Percentiles rank a stretch among this genome's conserved stretches.
Evolutionary conservation across 768 basidiomycete species (phyloP).

Genomic region (Tylopilus plumbeoviolaceoides): DNA sequence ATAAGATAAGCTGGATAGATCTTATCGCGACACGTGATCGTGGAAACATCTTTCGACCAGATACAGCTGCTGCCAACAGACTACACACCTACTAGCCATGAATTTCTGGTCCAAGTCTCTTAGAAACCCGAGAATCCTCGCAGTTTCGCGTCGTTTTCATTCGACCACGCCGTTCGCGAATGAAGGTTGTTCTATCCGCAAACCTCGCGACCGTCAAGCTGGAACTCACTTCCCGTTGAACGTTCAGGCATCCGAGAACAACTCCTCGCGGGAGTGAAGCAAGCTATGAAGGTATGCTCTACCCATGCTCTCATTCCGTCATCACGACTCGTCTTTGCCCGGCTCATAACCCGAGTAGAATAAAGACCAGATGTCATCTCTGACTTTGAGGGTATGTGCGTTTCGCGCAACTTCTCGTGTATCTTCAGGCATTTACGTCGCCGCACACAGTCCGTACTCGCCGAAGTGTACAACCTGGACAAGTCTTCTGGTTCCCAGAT

Average conservation of each 20-base stretch:
- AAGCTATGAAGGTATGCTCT: slow-evolving; percentile 60
- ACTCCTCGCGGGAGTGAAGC: slow-evolving; percentile 53
- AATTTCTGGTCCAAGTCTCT: slow-evolving; percentile 8
- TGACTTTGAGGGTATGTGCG: slow-evolving; percentile 49
- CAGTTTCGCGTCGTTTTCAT: slow-evolving; percentile 7
- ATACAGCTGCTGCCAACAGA: too few relatives aligned
- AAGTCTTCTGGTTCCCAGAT: slow-evolving; percentile 46
- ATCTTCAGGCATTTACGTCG: neutral
- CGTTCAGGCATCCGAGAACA: slow-evolving; percentile 48
- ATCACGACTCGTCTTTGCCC: neutral
- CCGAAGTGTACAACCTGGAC: slow-evolving; percentile 67
- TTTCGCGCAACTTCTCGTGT: neutral
- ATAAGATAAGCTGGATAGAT: neutral
- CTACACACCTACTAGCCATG: slow-evolving; percentile 8
- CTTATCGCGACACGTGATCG: slow-evolving; percentile 21
- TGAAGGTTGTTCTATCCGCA: slow-evolving; percentile 18
- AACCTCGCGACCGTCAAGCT: neutral
- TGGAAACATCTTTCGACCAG: neutral
- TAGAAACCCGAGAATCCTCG: slow-evolving; percentile 8
- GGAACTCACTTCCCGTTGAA: neutral
- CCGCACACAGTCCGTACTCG: slow-evolving; percentile 52
- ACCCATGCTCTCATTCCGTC: too few relatives aligned
- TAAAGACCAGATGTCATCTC: slow-evolving; percentile 54
- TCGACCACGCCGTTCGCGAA: slow-evolving; percentile 10
- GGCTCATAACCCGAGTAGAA: slow-evolving; percentile 35